Evolutionary conservation across 257 asterid genomes (phyloP), one percentile per base, ranked within the genome.

Genomic region (Echites panduratus): DNA sequence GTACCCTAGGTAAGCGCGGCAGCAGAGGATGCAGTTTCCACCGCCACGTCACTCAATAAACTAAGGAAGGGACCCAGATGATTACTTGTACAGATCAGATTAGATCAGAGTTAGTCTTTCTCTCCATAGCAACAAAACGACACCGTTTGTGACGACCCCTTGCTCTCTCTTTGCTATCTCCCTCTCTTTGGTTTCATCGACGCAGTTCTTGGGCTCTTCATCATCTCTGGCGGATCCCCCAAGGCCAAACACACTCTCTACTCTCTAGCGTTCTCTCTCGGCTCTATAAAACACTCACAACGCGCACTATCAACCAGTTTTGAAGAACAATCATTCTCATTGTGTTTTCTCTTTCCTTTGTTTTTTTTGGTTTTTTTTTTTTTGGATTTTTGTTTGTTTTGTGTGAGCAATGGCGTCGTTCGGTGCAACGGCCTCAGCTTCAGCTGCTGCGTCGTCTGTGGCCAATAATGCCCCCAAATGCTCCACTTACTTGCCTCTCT

Each of bases 351-450:
- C 24, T 20, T 57, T 2, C 13, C 40, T 66, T 20, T 7, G 4
- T 20, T 2, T 20, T 16, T 16, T 7, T 5, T 47, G 24, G 2
- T 0, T 6, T 12, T 5, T 13, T 10, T 44, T 9, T 2, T 0
- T 13, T 4, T 32, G 0, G 0, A 3, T 5, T 0, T 0, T 62
- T 76, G 40, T 72, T 70, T 45, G 40, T 52, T 43, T 57, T 61
- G 66, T 63, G 56, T 56, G 77, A 70, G 76, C 75, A 81, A 90
- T 90, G 96, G 89, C 89, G 85, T 68, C 92, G 74, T 88, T 90
- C 64, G 92, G 95, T 81, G 81, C 90, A 71, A 68, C 89, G 63
- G 52, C 87, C 38, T 63, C 83, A 16, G 78, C 78, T 67, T 76
- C 80, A 19, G 74, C 88, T 81, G 70, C 89, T 56, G 83, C 79